Percentiles rank a stretch among this genome's conserved stretches.
Conservation (phyloP, 2,329 filamentous ascomycete species). For the Nothophaeocryptopus gaeumannii region DNA sequence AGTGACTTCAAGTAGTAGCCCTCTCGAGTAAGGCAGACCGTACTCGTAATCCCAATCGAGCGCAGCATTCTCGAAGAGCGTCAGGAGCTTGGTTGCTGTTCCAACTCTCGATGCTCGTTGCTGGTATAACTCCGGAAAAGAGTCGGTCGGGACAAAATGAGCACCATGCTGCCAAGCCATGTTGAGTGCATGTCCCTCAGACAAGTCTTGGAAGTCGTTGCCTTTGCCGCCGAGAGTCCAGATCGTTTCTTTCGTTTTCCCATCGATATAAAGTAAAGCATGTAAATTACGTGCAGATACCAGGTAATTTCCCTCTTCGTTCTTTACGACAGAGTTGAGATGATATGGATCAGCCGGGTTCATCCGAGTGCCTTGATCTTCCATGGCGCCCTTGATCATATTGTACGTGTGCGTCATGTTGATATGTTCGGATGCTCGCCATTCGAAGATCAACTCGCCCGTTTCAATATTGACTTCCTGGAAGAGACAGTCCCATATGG, state of each 20-base stretch:
- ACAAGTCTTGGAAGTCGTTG: slow-evolving; percentile 23
- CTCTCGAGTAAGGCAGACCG: slow-evolving; percentile 22
- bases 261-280: slow-evolving; percentile 48
- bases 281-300: slow-evolving; percentile 51
- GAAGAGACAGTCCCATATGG: slow-evolving; percentile 43
- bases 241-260: slow-evolving; percentile 45
- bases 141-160: slow-evolving; percentile 12
- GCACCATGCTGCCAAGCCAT: slow-evolving; percentile 27
- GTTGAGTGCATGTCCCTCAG: slow-evolving; percentile 21
- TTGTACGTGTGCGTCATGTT: slow-evolving; percentile 32
- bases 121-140: slow-evolving; percentile 16
- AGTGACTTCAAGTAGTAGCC: slow-evolving; percentile 27
- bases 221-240: slow-evolving; percentile 46
- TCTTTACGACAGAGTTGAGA: slow-evolving; percentile 55
- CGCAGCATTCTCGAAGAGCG: slow-evolving; percentile 50
- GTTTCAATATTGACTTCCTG: slow-evolving; percentile 48
- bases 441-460: slow-evolving; percentile 45
- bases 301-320: slow-evolving; percentile 50
- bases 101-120: slow-evolving; percentile 15
- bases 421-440: slow-evolving; percentile 48
- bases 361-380: slow-evolving; percentile 39
- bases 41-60: slow-evolving; percentile 29
- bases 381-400: slow-evolving; percentile 29
- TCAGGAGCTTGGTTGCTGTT: slow-evolving; percentile 21
- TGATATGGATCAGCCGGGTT: slow-evolving; percentile 51